Conservation (phyloP, 768 basidiomycete genomes). For the Cubamyces lactineus region DNA sequence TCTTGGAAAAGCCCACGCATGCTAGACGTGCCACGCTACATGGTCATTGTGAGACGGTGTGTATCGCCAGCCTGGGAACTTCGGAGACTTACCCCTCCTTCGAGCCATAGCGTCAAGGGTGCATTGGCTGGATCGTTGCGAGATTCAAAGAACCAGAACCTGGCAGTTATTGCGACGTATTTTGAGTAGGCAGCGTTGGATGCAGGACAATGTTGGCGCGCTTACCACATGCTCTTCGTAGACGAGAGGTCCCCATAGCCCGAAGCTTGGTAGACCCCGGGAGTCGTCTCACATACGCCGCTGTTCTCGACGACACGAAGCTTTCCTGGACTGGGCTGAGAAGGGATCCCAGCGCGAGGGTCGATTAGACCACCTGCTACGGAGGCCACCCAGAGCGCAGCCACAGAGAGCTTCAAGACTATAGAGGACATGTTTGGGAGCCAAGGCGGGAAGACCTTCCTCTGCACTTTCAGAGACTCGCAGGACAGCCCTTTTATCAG, state of each 20-base stretch:
- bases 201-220: too few relatives aligned
- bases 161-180: too few relatives aligned
- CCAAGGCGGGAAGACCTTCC: not conserved
- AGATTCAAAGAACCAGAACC: conserved; percentile 73
- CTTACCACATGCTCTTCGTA: conserved; percentile 57
- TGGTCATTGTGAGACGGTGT: not conserved
- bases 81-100: conserved; percentile 46
- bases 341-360: conserved; percentile 2
- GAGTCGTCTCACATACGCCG: conserved; percentile 64
- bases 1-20: conserved; percentile 45
- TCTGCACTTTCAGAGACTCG: not conserved
- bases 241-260: conserved; percentile 63
- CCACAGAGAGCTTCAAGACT: not conserved
- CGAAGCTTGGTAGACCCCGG: conserved; percentile 59
- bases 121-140: conserved; percentile 61
- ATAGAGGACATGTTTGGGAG: not conserved
- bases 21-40: conserved; percentile 42
- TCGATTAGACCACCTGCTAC: not conserved
- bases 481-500: not conserved
- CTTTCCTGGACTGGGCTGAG: conserved; percentile 42
- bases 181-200: too few relatives aligned
- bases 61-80: too few relatives aligned
- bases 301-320: conserved; percentile 62
- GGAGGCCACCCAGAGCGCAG: not conserved
- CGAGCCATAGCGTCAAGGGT: conserved; percentile 69